Base-by-base conservation (phyloP, 441 rosid species). In the Pelargonium fulgidum region DNA sequence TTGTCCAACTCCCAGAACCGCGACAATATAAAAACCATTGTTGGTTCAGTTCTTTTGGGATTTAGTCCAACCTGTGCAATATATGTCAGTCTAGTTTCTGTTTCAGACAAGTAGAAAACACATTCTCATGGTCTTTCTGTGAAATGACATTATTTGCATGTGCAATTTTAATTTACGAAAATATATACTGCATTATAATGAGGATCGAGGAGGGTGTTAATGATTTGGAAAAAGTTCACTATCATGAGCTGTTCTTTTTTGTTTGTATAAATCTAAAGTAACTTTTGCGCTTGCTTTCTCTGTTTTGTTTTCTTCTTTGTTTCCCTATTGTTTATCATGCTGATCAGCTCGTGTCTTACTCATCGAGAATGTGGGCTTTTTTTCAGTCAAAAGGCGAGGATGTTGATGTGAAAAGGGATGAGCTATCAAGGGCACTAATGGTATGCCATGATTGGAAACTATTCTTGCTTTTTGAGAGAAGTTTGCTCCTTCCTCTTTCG, bases 341-440 rank as follows among this genome's bases (percentile, higher is more conserved):
- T 36, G 50, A 45, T 45, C 12, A 45, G 14, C 66, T 72, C 68
- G 61, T 61, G 24, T 62, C 68, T 61, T 42, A 58, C 67, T 74
- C 47, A 67, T 68, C 36, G 70, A 36, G 75, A 54, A 62, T 69
- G 41, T 72, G 36, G 63, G 24, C 52, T 72, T 71, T 41, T n/a
- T 62, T 76, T 33, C 83, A 91, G 99, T 79, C 85, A 59, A 87
- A 77, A 77, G 81, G 71, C 70, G 89, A 84, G 75, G 93, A 82
- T 70, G 70, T 77, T 62, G 83, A 70, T 73, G 75, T 83, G 74
- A 73, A 72, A 79, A 87, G 90, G 85, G 95, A 89, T 75, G 87
- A 88, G 75, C 93, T 93, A 17, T 86, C 97, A 70, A 81, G 77
- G 76, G 90, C 87, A 66, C 78, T 93, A 72, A 81, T 86, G 87